Conservation (phyloP, 768 basidiomycete genomes). For the Naganishia vaughanmartiniae region DNA sequence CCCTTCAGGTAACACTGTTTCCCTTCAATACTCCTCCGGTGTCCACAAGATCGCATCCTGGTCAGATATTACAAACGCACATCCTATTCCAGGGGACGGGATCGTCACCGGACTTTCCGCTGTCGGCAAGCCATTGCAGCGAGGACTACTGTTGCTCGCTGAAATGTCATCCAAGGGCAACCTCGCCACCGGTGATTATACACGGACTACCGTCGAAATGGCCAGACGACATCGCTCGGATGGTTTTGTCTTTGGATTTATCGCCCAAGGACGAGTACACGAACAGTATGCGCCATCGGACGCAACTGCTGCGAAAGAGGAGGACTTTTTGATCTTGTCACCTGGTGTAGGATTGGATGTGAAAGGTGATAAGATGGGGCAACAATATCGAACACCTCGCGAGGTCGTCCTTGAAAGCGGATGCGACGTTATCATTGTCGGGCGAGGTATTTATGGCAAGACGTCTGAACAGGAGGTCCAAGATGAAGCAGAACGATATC, state of each 20-base stretch:
- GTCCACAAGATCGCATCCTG: conserved; percentile 89
- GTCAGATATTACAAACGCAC: conserved; percentile 97
- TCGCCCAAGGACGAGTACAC: conserved; percentile 84
- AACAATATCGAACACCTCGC: conserved; percentile 87
- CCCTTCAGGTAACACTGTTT: conserved; percentile 83
- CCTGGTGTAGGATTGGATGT: conserved; percentile 84
- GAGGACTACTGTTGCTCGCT: conserved; percentile 85
- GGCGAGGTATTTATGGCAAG: conserved; percentile 84
- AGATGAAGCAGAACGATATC: conserved; percentile 76
- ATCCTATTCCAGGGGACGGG: conserved; percentile 92
- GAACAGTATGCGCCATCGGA: conserved; percentile 38
- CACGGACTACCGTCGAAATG: conserved; percentile 78
- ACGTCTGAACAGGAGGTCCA: conserved; percentile 49
- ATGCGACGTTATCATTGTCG: conserved; percentile 96
- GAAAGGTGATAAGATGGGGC: conserved; percentile 81
- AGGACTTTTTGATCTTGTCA: conserved; percentile 86
- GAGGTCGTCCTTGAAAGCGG: conserved; percentile 77
- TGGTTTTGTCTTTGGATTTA: conserved; percentile 89
- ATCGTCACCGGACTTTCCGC: conserved; percentile 84
- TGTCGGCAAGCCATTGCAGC: conserved; percentile 75
- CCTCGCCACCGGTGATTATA: conserved; percentile 79
- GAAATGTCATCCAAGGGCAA: conserved; percentile 93
- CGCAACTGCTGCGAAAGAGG: conserved; percentile 51
- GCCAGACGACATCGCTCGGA: conserved; percentile 69
- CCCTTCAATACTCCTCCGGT: conserved; percentile 88